Base-by-base conservation (phyloP, 2,329 filamentous ascomycete species). In the Pestalotiopsis sp. region DNA sequence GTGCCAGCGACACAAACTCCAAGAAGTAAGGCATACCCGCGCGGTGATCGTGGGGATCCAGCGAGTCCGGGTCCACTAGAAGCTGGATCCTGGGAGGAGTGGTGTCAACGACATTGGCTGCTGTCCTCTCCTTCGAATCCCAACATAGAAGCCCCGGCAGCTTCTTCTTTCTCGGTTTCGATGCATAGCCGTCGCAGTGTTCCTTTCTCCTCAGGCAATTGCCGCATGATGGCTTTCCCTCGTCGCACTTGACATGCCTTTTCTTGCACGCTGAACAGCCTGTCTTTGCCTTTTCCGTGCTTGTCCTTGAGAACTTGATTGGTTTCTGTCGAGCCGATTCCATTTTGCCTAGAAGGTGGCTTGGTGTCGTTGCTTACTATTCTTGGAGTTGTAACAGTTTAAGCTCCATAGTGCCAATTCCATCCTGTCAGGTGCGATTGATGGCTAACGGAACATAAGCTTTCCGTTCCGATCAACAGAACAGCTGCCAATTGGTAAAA, bases 1-100 rank as follows among this genome's bases (percentile, higher is more conserved):
- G 71, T 0, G 74, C 71, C 5, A 80, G 58, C n/a, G 58, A 58
- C 4, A 79, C 69, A 17, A 80, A 80, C 67, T 80, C 78, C 0
- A 75, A 27, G 39, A 80, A 80, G 52, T 80, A 80, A 0, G 69
- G 41, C 20, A 72, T 49, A 2, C 67, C 67, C 2, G 49, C 41
- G 4, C 27, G 27, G 27, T 58, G 68, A 61, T 75, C 61, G 11
- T 17, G 63, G n/a, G 74, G 75, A 57, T 75, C 70, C 25, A 69
- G 57, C 7, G 66, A 36, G 39, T 71, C 67, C 4, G 65, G 68
- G 31, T 72, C 61, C n/a, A 75, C 67, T 11, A 27, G 57, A 4
- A 27, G 57, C 31, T 36, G 23, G 9, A 59, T 12, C 20, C 17
- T 25, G 31, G 57, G 57, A 36, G 6, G 36, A 58, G 66, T 12